Base-by-base conservation (phyloP, 2,329 filamentous ascomycete species). In the Thermoascus crustaceus region DNA sequence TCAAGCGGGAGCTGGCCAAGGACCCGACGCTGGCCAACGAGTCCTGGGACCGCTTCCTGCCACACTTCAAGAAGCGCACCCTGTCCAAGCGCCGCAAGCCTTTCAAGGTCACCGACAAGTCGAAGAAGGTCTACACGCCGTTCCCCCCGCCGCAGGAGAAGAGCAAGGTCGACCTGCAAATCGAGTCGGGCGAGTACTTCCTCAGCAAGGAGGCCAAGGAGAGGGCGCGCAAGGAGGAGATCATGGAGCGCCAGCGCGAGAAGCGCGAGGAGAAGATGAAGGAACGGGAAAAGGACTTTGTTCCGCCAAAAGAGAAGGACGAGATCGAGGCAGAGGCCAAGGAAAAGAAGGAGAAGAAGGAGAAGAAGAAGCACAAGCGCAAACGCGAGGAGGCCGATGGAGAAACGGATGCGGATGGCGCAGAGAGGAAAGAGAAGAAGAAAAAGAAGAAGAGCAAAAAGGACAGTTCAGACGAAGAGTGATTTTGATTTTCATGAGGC, bases 81-180 rank as follows among this genome's bases (percentile, higher is more conserved):
- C 73, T 96, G 46, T 87, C 78, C 67, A 88, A 87, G 68, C 75
- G 91, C 47, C 76, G 78, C 48, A 78, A 80, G 50, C 93, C 91
- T 0, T 76, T 77, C 71, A 86, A 85, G 54, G 80, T 98, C 57
- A 86, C 77, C 35, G 88, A 98, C 71, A 98, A 98, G 75, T 65
- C 71, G 57, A 94, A 89, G 75, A 96, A 94, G 75, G 65, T 72
- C 8, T 98, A 95, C 71, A 98, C 93, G 46, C 89, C 91, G 7
- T 98, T 98, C 79, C 91, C 91, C 32, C 91, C 91, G 5, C 77
- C 87, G 27, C 87, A 88, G 47, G 89, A 98, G 73, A 94, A 94
- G 84, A 95, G 88, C 77, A 98, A 96, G 77, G 76, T 98, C 51
- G 91, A 98, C 64, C 67, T 87, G 63, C 89, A 98, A 73, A 94